Evolutionary conservation across 23 red algal species (phyloP).

Genomic region (Gracilaria caudata): DNA sequence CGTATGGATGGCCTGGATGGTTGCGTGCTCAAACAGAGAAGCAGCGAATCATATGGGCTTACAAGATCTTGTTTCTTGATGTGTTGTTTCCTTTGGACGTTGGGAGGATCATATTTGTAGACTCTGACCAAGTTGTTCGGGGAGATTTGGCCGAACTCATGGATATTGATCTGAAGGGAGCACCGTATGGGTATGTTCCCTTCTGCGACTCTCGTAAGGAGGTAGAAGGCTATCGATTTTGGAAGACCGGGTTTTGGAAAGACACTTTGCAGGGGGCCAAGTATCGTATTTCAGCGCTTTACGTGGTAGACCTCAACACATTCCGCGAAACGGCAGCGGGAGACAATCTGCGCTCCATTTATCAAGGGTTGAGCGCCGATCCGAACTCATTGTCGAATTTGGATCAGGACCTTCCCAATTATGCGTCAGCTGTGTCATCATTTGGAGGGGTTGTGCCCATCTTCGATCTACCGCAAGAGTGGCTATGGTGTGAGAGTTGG

Average conservation of each 20-base stretch:
- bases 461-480: constrained; percentile 86
- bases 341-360: constrained; percentile 85
- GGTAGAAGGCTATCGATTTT: constrained; percentile 94
- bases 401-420: constrained; percentile 99
- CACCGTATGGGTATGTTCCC: constrained; percentile 96
- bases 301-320: constrained; percentile 89
- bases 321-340: constrained; percentile 88
- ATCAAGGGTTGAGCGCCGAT: constrained; percentile 91
- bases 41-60: constrained; percentile 97
- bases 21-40: constrained; percentile 92
- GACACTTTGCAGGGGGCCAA: constrained; percentile 73
- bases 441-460: constrained; percentile 65
- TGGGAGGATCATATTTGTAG: constrained; percentile 89
- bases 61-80: constrained; percentile 99
- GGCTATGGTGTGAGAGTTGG: constrained; percentile 99
- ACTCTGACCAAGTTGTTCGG: constrained; percentile 98
- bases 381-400: constrained; percentile 87
- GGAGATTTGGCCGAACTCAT: constrained; percentile 90
- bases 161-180: constrained; percentile 75
- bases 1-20: constrained; percentile 95
- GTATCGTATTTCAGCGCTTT: constrained; percentile 97
- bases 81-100: constrained; percentile 91
- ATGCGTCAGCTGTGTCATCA: constrained; percentile 71
- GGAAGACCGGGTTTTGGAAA: constrained; percentile 95
- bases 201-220: constrained; percentile 95